Base-by-base conservation (phyloP, 2,329 filamentous ascomycete species). In the Sphaerulina vaccinii region DNA sequence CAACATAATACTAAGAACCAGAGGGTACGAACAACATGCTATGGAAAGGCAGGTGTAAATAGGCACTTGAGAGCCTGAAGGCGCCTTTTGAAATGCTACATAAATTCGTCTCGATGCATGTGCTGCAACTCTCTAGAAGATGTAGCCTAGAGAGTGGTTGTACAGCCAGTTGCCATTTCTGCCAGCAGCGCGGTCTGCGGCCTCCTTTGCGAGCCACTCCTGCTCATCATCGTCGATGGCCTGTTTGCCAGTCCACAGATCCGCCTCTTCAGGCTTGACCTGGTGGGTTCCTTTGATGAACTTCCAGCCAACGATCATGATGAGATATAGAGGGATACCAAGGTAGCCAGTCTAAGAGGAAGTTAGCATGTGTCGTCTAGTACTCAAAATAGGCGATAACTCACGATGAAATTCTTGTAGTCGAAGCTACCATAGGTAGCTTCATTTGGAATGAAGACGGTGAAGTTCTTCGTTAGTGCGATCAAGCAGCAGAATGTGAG, bases 401-500 rank as follows among this genome's bases (percentile, higher is more conserved):
- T 59, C 39, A 62, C 61, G 68, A 91, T 81, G 71, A 91, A 90
- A 63, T 80, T 84, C 75, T 86, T 84, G 75, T 87, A 87, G 69
- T 87, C 81, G 59, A 88, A 88, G 44, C 75, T 74, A 47, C 76
- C 77, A 51, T 77, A 75, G 60, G 73, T 64, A 61, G 68, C 56
- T 24, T 49, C 36, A 36, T 62, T 69, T 52, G 68, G 70, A 2
- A 82, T 75, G 70, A 93, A 93, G 53, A 86, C 84, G 50, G 81
- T 77, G 71, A 83, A 93, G 76, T 90, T 91, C 79, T 93, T 95
- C 65, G 88, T 92, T 45, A 95, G 66, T 1, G 86, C 81, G 55
- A 93, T 87, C 27, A 93, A 66, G 64, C 79, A 77, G 71, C 86
- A 90, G 72, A 90, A 84, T 64, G 76, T 73, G 2, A 93, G 76